These are phyloP conservation scores for Aspergillus puulaauensis DNA, from an alignment of 2,329 filamentous ascomycete genomes.

Conservation along the genomic window DNA sequence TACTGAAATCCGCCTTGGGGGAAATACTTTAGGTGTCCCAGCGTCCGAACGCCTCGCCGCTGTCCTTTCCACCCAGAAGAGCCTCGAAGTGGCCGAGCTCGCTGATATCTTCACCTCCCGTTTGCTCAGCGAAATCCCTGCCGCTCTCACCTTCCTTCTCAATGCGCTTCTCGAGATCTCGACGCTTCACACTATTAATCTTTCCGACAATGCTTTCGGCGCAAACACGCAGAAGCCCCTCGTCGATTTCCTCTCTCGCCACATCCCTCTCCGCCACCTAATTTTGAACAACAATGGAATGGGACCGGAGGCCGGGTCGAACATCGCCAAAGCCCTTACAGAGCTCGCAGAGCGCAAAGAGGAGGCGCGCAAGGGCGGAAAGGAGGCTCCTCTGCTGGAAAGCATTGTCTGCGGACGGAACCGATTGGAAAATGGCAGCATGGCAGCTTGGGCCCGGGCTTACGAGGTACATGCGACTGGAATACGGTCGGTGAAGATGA, in stretches of 20 bases:
- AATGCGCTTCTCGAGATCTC: constrained; percentile 83
- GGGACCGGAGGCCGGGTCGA: constrained; percentile 83
- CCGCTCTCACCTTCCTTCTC: constrained; percentile 80
- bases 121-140: constrained; percentile 88
- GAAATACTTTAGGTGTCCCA: constrained; percentile 88
- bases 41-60: constrained; percentile 84
- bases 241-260: constrained; percentile 83
- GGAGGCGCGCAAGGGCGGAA: constrained; percentile 60
- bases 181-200: constrained; percentile 84
- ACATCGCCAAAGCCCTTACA: constrained; percentile 84
- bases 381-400: constrained; percentile 78
- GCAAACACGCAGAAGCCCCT: constrained; percentile 92
- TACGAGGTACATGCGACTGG: constrained; percentile 76
- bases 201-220: constrained; percentile 97
- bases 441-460: constrained; percentile 89
- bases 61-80: constrained; percentile 80
- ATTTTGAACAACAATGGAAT: constrained; percentile 98
- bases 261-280: constrained; percentile 87
- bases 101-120: constrained; percentile 98
- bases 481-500: constrained; percentile 89
- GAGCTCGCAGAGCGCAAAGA: constrained; percentile 82
- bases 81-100: constrained; percentile 77
- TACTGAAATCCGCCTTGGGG: constrained; percentile 81
- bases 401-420: constrained; percentile 98
- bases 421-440: constrained; percentile 90